phyloP scores from a whole-genome alignment of 768 basidiomycete species.

The Fomitopsis pulvina region DNA sequence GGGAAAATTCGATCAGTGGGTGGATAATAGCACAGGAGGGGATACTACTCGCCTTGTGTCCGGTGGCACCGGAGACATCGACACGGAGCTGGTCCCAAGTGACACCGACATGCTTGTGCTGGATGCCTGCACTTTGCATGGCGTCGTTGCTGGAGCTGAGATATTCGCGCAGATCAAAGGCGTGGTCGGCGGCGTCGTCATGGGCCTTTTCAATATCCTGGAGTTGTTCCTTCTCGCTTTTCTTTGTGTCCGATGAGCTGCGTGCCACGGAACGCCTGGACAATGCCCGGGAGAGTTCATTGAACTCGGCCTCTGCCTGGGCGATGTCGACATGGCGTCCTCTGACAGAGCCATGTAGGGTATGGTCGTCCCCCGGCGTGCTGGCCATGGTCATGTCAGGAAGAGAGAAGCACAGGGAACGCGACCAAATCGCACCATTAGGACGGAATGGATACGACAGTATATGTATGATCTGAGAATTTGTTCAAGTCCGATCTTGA shows the following conservation, averaged over 20 bases:
- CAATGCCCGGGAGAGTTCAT: constrained; percentile 40
- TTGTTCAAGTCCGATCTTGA: not conserved
- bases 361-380: constrained; percentile 23
- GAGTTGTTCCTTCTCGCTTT: constrained; percentile 1
- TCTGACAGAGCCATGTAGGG: constrained; percentile 15
- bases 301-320: constrained; percentile 46
- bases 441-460: no score
- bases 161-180: constrained; percentile 64
- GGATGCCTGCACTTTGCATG: constrained; percentile 56
- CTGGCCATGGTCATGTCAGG: constrained; percentile 15
- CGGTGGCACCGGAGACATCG: constrained; percentile 45
- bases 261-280: constrained; percentile 8
- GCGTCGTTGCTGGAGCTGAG: constrained; percentile 62
- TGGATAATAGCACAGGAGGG: not conserved
- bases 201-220: constrained; percentile 38
- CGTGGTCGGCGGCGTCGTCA: constrained; percentile 25
- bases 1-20: not conserved
- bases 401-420: not conserved
- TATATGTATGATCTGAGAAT: not conserved
- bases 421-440: not conserved
- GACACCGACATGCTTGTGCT: constrained; percentile 71
- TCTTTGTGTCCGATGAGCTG: not conserved
- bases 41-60: constrained; percentile 42
- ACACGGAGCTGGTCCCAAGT: constrained; percentile 69
- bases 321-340: constrained; percentile 40